Evolutionary conservation across 495 filamentous ascomycete species (phyloP).

Genomic region (Hyaloscypha hepaticicola): DNA sequence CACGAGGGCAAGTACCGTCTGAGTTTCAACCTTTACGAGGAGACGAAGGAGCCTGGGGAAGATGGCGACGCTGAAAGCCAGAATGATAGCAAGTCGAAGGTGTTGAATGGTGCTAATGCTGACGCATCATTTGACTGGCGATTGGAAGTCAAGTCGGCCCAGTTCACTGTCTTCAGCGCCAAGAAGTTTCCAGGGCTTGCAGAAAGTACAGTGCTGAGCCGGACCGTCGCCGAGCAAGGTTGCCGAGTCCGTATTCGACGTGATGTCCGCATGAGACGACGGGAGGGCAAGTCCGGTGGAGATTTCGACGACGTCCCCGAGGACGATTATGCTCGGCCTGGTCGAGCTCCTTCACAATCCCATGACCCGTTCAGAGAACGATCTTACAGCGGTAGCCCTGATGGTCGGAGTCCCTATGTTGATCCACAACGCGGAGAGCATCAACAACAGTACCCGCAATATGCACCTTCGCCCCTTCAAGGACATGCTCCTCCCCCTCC

Average conservation of each 20-base stretch:
- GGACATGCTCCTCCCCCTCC: conserved; percentile 1
- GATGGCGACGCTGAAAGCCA: conserved; percentile 56
- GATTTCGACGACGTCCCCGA: conserved; percentile 49
- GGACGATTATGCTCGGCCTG: conserved; percentile 16
- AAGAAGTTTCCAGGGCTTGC: conserved; percentile 98
- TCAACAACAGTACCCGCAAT: neutral
- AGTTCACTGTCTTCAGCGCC: conserved; percentile 90
- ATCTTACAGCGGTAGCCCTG: conserved; percentile 14
- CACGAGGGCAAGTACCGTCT: conserved; percentile 91
- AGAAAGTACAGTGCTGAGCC: conserved; percentile 85
- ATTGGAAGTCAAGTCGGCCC: conserved; percentile 85
- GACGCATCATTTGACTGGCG: conserved; percentile 39
- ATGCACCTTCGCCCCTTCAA: neutral
- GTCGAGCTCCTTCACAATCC: conserved; percentile 6
- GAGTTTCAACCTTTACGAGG: conserved; percentile 90
- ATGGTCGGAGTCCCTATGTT: neutral
- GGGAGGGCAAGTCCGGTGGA: conserved; percentile 60
- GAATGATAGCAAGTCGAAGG: conserved; percentile 30
- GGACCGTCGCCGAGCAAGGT: conserved; percentile 92
- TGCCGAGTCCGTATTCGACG: conserved; percentile 95
- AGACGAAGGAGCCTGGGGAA: conserved; percentile 59
- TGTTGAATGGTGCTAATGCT: conserved; percentile 36
- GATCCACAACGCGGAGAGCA: conserved; percentile 11
- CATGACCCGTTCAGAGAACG: conserved; percentile 18
- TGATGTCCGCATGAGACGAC: conserved; percentile 94